Percentiles rank a stretch among this genome's conserved stretches.
Conservation (phyloP, 179 eudicot genomes). For the Beta corolliflora region DNA sequence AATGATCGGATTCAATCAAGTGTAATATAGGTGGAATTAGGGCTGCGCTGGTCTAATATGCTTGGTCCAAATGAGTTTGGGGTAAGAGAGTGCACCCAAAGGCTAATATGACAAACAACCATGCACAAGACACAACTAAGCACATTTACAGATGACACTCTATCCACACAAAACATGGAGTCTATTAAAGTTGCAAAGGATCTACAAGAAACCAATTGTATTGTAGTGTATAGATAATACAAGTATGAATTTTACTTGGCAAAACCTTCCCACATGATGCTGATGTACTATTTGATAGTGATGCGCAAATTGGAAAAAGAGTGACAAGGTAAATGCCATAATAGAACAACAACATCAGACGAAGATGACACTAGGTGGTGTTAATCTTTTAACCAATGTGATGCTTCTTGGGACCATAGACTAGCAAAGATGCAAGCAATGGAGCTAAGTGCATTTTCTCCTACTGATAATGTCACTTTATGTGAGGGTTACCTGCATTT, state of each 20-base stretch:
- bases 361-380: background rate
- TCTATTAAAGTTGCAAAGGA: background rate
- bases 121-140: background rate
- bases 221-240: background rate
- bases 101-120: background rate
- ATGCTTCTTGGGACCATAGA: background rate
- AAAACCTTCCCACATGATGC: too few species aligned
- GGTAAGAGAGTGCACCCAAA: too few species aligned
- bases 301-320: background rate
- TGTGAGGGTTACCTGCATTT: background rate
- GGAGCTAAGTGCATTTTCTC: background rate
- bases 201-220: background rate
- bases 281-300: background rate
- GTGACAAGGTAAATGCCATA: background rate
- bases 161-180: background rate
- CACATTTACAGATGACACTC: too few species aligned
- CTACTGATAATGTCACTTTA: background rate
- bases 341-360: slow-evolving; percentile 2
- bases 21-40: too few species aligned
- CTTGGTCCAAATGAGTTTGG: too few species aligned
- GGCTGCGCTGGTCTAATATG: too few species aligned
- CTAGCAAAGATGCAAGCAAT: background rate
- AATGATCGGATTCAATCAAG: too few species aligned
- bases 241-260: too few species aligned
- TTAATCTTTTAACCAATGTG: background rate